Conservation (phyloP, 2,329 filamentous ascomycete genomes). For the Ascochyta fabae region DNA sequence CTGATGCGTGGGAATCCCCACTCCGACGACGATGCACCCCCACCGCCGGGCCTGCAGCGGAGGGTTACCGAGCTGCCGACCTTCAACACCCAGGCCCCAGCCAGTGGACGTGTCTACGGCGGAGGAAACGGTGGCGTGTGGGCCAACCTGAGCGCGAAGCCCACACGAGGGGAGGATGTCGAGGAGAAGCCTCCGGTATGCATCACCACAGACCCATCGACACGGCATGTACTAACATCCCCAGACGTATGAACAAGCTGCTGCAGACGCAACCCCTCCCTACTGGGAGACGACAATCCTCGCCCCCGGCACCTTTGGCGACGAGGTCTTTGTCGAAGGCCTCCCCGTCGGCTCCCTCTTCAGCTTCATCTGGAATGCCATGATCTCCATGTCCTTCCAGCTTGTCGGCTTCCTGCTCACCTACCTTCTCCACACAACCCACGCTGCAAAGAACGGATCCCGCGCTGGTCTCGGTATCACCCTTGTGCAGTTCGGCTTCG, state of each 20-base stretch:
- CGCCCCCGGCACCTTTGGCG: conserved; percentile 85
- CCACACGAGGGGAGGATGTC: conserved; percentile 78
- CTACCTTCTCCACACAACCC: conserved; percentile 95
- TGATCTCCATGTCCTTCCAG: conserved; percentile 98
- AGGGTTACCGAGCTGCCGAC: conserved; percentile 62
- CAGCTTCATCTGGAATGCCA: conserved; percentile 85
- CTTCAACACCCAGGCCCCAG: conserved; percentile 52
- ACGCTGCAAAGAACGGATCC: conserved; percentile 97
- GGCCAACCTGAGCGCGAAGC: conserved; percentile 91
- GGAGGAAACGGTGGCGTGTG: conserved; percentile 93
- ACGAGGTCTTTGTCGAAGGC: conserved; percentile 97
- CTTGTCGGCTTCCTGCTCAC: conserved; percentile 97
- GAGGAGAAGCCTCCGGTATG: conserved; percentile 94
- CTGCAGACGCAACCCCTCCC: conserved; percentile 91
- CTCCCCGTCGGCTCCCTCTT: conserved; percentile 90
- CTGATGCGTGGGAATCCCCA: conserved; percentile 73
- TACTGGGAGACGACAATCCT: conserved; percentile 99
- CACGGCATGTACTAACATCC: conserved; percentile 30
- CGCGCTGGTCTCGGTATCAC: conserved; percentile 93
- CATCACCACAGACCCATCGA: conserved; percentile 29
- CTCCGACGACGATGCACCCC: conserved; percentile 30
- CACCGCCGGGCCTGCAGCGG: conserved; percentile 51
- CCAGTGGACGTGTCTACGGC: conserved; percentile 66
- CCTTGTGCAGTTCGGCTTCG: conserved; percentile 95
- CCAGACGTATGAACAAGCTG: conserved; percentile 97